Evolutionary conservation across 2,329 filamentous ascomycete species (phyloP).

Genomic region (Fusarium sp.): DNA sequence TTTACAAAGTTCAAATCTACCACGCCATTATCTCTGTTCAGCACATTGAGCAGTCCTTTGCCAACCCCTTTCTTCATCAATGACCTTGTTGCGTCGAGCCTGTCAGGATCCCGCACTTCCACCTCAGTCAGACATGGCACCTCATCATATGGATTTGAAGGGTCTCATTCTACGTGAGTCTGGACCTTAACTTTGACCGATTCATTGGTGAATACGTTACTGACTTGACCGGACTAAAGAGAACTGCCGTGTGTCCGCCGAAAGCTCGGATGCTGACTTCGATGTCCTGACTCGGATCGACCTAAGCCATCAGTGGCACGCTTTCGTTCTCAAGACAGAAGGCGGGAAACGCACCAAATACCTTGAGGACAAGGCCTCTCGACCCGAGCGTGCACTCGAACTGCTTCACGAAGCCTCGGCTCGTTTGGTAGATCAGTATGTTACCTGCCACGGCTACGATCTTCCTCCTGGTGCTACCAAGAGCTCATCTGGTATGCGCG

Average conservation of each 20-base stretch:
- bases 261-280: slow-evolving; percentile 35
- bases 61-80: slow-evolving; percentile 1
- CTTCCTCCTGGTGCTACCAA: slow-evolving; percentile 30
- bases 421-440: slow-evolving; percentile 50
- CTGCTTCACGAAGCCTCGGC: slow-evolving; percentile 54
- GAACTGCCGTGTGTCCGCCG: slow-evolving; percentile 46
- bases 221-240: slow-evolving; percentile 31
- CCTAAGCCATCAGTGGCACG: slow-evolving; percentile 41
- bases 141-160: slow-evolving; percentile 19
- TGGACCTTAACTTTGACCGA: neutral
- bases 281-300: slow-evolving; percentile 43
- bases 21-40: neutral
- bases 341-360: slow-evolving; percentile 44
- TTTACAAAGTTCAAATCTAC: neutral
- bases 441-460: slow-evolving; percentile 51
- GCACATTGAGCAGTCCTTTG: neutral
- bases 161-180: slow-evolving; percentile 27
- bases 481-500: slow-evolving; percentile 14
- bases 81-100: slow-evolving; percentile 29
- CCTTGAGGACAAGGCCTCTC: slow-evolving; percentile 49
- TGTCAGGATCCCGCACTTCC: slow-evolving; percentile 7
- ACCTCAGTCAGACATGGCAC: slow-evolving; percentile 27
- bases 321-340: slow-evolving; percentile 44
- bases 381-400: slow-evolving; percentile 50
- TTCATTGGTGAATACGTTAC: neutral